Evolutionary conservation across 805 yeast species (phyloP).

Genomic region (Starmerella apis): DNA sequence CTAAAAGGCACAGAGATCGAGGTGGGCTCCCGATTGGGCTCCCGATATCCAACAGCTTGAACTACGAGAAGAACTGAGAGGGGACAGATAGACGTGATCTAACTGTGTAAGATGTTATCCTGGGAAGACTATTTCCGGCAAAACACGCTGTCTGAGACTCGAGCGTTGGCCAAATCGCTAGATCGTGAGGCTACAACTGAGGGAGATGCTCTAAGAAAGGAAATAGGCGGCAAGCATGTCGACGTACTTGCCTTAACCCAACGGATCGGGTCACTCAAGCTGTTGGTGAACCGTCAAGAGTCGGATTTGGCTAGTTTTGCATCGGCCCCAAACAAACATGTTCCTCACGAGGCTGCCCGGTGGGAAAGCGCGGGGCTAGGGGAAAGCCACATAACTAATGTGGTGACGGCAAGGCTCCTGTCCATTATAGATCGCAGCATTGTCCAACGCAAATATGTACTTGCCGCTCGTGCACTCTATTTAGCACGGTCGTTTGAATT

Average conservation of each 20-base stretch:
- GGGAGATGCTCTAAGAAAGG: neutral
- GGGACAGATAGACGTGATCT: too few species aligned
- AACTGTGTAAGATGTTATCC: neutral
- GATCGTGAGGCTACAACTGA: constrained; percentile 11
- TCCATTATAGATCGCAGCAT: constrained; percentile 13
- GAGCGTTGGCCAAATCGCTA: neutral
- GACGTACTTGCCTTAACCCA: constrained; percentile 17
- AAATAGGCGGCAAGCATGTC: constrained; percentile 16
- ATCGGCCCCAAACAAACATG: neutral
- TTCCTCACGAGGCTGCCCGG: neutral
- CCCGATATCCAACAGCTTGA: too few species aligned
- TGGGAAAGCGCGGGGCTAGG: neutral
- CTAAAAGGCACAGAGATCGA: too few species aligned
- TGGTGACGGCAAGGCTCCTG: neutral
- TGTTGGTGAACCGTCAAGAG: constrained; percentile 11
- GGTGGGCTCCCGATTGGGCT: too few species aligned
- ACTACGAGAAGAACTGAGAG: too few species aligned
- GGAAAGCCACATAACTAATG: neutral
- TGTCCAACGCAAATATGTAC: constrained; percentile 7
- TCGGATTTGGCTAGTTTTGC: constrained; percentile 7
- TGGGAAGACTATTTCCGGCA: constrained; percentile 22
- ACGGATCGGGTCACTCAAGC: constrained; percentile 12
- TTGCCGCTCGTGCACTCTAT: constrained; percentile 17
- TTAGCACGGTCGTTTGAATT: constrained; percentile 7
- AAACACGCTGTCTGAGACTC: constrained; percentile 12